These are phyloP conservation scores for Tetragonia tetragonoides DNA, from an alignment of 148 eudicot genomes.

Conservation along the genomic window DNA sequence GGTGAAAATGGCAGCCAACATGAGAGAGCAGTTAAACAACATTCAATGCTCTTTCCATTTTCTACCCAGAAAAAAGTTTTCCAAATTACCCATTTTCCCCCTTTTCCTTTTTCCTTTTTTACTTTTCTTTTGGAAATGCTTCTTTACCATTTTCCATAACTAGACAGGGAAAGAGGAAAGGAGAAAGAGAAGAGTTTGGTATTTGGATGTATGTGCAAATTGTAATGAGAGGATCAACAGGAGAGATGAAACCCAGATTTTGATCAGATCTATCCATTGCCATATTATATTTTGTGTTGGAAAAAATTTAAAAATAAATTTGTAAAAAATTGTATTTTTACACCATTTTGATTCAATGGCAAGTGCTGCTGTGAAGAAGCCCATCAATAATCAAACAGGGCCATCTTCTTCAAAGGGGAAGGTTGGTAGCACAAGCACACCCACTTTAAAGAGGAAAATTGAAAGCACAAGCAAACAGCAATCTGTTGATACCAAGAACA, in stretches of 20 bases:
- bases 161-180: not conserved
- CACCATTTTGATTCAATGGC: constrained; percentile 19
- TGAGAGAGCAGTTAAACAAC: constrained; percentile 13
- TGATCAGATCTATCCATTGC: constrained; percentile 10
- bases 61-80: not conserved
- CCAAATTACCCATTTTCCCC: not conserved
- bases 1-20: constrained; percentile 14
- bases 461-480: constrained; percentile 35
- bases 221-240: not conserved
- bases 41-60: constrained; percentile 8
- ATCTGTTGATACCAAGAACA: constrained; percentile 36
- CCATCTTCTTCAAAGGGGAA: constrained; percentile 26
- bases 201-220: not conserved
- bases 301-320: not conserved
- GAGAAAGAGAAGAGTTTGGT: not conserved
- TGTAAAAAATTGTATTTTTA: not conserved
- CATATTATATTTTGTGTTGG: not conserved
- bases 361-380: constrained; percentile 30
- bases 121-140: not conserved
- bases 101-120: not conserved
- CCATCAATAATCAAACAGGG: constrained; percentile 29
- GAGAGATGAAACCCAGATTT: constrained; percentile 17
- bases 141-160: constrained; percentile 6
- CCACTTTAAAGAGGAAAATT: constrained; percentile 38
- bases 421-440: constrained; percentile 22